Evolutionary conservation across 2,329 filamentous ascomycete genomes (phyloP).

Genomic region (Exophiala viscosa): DNA sequence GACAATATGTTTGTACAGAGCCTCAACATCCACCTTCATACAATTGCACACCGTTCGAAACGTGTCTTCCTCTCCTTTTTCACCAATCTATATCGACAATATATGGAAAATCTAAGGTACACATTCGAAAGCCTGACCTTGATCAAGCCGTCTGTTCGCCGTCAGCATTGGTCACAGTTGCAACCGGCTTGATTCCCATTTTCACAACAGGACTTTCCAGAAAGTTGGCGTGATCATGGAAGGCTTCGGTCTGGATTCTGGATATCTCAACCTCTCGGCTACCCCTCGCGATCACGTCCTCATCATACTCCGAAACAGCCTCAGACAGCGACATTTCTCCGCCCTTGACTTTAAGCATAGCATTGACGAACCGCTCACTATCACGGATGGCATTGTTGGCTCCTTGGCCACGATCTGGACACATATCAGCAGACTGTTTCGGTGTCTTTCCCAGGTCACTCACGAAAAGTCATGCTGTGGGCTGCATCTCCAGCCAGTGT

Average conservation of each 20-base stretch:
- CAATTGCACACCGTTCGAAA: too few species aligned
- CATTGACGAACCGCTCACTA: conserved; percentile 19
- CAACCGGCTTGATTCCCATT: conserved; percentile 20
- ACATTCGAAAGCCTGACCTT: too few species aligned
- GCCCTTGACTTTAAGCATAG: conserved; percentile 20
- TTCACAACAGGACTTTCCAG: conserved; percentile 22
- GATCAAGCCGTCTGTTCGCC: too few species aligned
- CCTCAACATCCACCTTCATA: too few species aligned
- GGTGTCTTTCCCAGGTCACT: conserved; percentile 38
- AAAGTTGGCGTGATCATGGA: conserved; percentile 20
- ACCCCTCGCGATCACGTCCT: conserved; percentile 18
- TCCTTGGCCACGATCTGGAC: conserved; percentile 23
- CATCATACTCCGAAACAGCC: conserved; percentile 21
- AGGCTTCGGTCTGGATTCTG: conserved; percentile 17
- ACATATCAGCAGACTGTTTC: conserved; percentile 37
- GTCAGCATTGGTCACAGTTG: not conserved
- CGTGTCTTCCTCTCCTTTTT: too few species aligned
- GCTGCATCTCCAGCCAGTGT: conserved; percentile 60
- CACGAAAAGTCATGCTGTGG: conserved; percentile 43
- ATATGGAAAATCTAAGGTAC: too few species aligned
- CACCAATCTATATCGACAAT: too few species aligned
- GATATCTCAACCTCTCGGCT: conserved; percentile 21
- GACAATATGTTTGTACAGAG: too few species aligned
- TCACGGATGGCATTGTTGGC: conserved; percentile 25
- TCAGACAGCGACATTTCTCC: conserved; percentile 14